Percentiles rank a stretch among this genome's conserved stretches.
Evolutionary conservation across 2,329 filamentous ascomycete species (phyloP).

Genomic region (Hymenoscyphus linearis): DNA sequence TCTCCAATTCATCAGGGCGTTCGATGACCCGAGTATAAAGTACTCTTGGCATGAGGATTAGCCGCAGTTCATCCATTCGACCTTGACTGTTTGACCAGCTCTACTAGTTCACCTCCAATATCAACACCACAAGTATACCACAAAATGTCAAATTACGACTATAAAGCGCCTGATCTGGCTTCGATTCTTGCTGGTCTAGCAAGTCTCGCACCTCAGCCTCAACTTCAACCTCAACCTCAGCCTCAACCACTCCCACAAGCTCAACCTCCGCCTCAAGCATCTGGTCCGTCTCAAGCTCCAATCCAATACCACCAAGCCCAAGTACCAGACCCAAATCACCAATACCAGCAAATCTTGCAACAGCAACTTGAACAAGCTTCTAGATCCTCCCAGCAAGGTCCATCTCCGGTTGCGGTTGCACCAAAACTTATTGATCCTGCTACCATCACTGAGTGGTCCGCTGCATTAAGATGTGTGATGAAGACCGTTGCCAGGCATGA

Average conservation of each 20-base stretch:
- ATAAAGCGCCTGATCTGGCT: constrained; percentile 29
- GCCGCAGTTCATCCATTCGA: neutral
- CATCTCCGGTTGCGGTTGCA: neutral
- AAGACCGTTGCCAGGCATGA: constrained; percentile 42
- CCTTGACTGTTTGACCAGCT: no score
- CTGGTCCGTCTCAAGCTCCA: constrained; percentile 7
- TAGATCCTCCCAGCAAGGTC: neutral
- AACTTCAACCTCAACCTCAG: neutral
- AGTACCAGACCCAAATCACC: constrained; percentile 1
- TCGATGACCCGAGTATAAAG: constrained; percentile 6
- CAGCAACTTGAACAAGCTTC: constrained; percentile 10
- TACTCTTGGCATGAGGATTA: constrained; percentile 8
- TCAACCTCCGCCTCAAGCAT: constrained; percentile 1
- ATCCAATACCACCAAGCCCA: neutral
- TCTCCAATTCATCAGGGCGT: neutral
- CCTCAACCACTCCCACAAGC: constrained; percentile 7
- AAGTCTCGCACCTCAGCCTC: constrained; percentile 23
- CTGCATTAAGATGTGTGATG: constrained; percentile 46
- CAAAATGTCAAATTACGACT: constrained; percentile 23
- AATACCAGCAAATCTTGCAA: constrained; percentile 9
- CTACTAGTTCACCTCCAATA: no score
- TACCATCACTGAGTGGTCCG: constrained; percentile 46
- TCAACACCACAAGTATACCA: neutral
- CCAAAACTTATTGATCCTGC: constrained; percentile 36
- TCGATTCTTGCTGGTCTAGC: constrained; percentile 31